Evolutionary conservation across 352 stramenopile species (phyloP).

Genomic region (Globisporangium apiculatum): DNA sequence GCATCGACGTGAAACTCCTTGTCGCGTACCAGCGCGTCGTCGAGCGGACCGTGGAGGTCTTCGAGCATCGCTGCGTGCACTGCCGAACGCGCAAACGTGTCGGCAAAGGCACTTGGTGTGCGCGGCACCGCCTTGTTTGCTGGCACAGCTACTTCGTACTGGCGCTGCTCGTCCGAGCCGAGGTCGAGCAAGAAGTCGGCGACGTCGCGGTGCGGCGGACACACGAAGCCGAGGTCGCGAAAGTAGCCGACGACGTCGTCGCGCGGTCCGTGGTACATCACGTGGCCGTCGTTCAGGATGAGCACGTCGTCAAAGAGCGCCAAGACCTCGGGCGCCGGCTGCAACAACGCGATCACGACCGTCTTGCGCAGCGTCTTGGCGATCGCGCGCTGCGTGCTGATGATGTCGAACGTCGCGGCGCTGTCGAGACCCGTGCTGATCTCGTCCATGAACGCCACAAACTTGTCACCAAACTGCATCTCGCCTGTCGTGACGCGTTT

Average conservation of each 20-base stretch:
- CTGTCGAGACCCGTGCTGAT: not conserved
- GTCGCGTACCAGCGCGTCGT: not conserved
- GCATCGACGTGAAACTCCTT: not conserved
- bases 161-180: not conserved
- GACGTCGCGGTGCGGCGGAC: not conserved
- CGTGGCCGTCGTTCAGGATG: constrained; percentile 35
- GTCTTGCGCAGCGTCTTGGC: constrained; percentile 42
- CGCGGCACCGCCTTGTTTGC: not conserved
- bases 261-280: constrained; percentile 35
- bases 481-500: constrained; percentile 70
- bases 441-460: not conserved
- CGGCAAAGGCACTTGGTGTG: not conserved
- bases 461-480: constrained; percentile 59
- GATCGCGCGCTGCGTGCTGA: constrained; percentile 36
- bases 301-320: constrained; percentile 45
- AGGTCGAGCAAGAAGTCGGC: not conserved
- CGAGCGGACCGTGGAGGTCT: not conserved
- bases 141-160: not conserved
- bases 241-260: constrained; percentile 7
- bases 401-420: constrained; percentile 27
- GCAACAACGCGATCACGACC: constrained; percentile 66
- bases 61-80: not conserved
- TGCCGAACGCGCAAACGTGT: not conserved
- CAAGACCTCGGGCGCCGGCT: constrained; percentile 57
- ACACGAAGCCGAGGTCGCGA: not conserved